A percentile compares a stretch with the other conserved stretches of the same genome.
phyloP scores from a whole-genome alignment of 805 yeast species.

The Sungouiozyma ichnusensis region DNA sequence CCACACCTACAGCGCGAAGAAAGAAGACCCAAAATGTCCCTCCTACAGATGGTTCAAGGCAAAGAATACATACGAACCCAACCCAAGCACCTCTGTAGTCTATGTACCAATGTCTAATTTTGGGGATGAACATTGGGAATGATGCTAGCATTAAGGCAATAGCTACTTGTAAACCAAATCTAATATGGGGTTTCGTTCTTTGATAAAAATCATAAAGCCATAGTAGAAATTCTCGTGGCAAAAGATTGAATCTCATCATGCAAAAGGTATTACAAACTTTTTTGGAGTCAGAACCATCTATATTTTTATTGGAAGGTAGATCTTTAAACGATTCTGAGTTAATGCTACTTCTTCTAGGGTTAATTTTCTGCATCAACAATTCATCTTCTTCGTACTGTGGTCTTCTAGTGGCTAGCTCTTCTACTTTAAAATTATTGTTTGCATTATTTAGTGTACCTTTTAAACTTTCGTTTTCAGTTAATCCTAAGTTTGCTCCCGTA shows the following conservation, averaged over 20 bases:
- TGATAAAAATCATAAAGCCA: slow-evolving; percentile 13
- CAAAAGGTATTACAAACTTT: not conserved
- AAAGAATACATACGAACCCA: slow-evolving; percentile 42
- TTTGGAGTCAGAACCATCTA: not conserved
- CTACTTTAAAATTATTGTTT: slow-evolving; percentile 1
- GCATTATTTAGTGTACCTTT: slow-evolving; percentile 20
- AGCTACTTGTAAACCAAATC: slow-evolving; percentile 38
- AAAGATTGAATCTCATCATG: not conserved
- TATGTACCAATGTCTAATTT: slow-evolving; percentile 39
- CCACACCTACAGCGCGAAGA: slow-evolving; percentile 38
- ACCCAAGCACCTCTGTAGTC: slow-evolving; percentile 42
- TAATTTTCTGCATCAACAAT: slow-evolving; percentile 16
- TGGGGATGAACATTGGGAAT: slow-evolving; percentile 42
- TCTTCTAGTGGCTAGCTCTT: slow-evolving; percentile 12
- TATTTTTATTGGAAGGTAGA: not conserved
- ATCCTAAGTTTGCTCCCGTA: slow-evolving; percentile 15
- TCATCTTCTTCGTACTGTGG: slow-evolving; percentile 22
- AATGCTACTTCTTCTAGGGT: slow-evolving; percentile 1
- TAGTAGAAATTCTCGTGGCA: slow-evolving; percentile 1
- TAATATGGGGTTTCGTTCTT: slow-evolving; percentile 28
- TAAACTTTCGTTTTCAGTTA: slow-evolving; percentile 30
- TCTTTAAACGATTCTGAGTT: not conserved
- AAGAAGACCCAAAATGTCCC: slow-evolving; percentile 39
- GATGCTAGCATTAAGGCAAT: slow-evolving; percentile 38
- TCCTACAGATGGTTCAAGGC: slow-evolving; percentile 42